A percentile compares a stretch with the other conserved stretches of the same genome.
phyloP scores from a whole-genome alignment of 129 eudicot species.

The Flaveria trinervia region DNA sequence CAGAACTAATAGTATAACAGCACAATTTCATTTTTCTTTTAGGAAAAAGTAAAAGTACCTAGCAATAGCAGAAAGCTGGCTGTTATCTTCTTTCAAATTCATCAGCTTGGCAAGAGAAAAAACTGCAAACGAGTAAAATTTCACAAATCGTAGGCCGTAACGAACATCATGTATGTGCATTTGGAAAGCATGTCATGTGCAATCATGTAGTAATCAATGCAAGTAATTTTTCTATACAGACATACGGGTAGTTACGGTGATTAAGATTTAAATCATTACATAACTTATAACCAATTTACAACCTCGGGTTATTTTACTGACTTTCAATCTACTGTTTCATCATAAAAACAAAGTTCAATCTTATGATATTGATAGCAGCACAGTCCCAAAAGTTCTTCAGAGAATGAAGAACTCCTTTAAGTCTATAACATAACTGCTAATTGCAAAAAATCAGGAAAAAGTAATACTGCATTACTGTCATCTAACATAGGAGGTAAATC shows the following conservation, averaged over 20 bases:
- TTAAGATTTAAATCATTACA: not conserved
- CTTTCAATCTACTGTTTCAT: not conserved
- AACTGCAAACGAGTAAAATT: conserved; percentile 49
- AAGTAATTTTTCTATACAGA: not conserved
- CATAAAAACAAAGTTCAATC: not conserved
- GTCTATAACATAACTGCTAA: not conserved
- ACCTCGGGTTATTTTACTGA: not conserved
- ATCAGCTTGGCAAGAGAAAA: conserved; percentile 93
- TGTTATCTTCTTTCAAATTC: conserved; percentile 92
- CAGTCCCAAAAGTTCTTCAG: not conserved
- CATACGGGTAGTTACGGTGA: not conserved
- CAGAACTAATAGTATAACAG: not conserved
- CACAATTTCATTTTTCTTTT: not conserved
- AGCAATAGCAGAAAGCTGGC: conserved; percentile 89
- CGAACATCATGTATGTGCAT: conserved; percentile 2
- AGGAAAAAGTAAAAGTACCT: conserved; percentile 54
- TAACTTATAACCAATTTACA: not conserved
- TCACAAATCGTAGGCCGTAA: conserved; percentile 10
- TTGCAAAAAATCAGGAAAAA: not conserved
- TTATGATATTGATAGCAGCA: not conserved
- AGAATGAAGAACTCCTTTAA: not conserved
- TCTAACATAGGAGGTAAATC: not conserved
- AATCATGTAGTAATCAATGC: not conserved
- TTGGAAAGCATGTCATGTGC: not conserved
- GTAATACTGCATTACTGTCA: not conserved